Base-by-base conservation (phyloP, 2,329 filamentous ascomycete genomes). In the Apiospora malaysiana region DNA sequence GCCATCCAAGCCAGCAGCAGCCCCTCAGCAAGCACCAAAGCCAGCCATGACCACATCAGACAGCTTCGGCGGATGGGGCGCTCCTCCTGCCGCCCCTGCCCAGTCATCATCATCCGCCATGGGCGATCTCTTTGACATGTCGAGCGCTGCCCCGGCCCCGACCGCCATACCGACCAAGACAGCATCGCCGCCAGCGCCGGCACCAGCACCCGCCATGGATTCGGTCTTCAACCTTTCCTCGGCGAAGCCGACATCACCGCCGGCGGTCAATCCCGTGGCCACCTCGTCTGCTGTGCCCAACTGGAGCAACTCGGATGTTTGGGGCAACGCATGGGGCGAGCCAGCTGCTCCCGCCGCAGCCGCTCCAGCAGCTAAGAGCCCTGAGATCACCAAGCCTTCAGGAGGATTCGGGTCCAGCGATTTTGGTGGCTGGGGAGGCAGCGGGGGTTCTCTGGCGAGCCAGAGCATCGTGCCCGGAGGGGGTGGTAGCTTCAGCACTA, bases 241-340 rank as follows among this genome's bases (percentile, higher is more conserved):
- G 4, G 77, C 85, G 1, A 77, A 83, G 0, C 75, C 84, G 18
- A 80, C 84, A 1, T 78, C 85, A 8, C 79, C 85, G 32, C 78
- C 86, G 2, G 76, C 82, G 6, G 77, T 71, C 68, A 81, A 74
- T 70, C 81, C 75, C 72, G 79, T 78, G 73, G 82, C 80, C 70
- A 80, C 81, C 16, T 79, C 81, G 68, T 79, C 81, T 68, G 83
- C 78, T 69, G 66, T 68, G 66, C 67, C 67, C 16, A 68, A 56
- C 46, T 79, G 85, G 71, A 85, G 83, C 1, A 82, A 83, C 69
- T 83, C 92, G 71, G 94, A 97, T 78, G 91, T 95, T 0, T 98
- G 94, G 94, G 94, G 94, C 71, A 94, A 95, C 81, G 95, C 93
- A 3, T 99, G 96, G 96, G 88, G 87, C 71, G 90, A 91, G 12